These are phyloP conservation scores for Acanthamoeba castellanii DNA, from an alignment of 208 protist genomes.

Conservation along the genomic window DNA sequence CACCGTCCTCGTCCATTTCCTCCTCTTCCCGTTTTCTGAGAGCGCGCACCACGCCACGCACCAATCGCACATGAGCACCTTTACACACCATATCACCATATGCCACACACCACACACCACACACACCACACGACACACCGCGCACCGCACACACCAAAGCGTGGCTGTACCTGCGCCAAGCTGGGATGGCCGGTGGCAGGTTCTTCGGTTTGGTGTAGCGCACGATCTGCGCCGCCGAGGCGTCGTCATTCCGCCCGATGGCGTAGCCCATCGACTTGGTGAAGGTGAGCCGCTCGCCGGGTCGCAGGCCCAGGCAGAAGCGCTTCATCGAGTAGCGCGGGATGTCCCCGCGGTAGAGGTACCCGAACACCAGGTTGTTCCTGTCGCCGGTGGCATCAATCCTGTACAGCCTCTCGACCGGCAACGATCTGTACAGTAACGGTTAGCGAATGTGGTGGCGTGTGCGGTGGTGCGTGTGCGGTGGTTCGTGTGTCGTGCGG, in stretches of 20 bases:
- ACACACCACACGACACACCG: too few relatives aligned
- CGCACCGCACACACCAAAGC: neutral
- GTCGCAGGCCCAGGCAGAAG: slow-evolving; percentile 39
- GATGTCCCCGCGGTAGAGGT: slow-evolving; percentile 21
- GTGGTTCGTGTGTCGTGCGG: neutral
- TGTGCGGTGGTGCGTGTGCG: neutral
- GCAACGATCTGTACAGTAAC: neutral
- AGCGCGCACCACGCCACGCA: neutral
- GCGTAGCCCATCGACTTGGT: slow-evolving; percentile 50
- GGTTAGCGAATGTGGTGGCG: neutral
- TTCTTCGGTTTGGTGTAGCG: slow-evolving; percentile 66
- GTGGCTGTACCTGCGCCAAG: neutral
- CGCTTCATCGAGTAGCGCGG: slow-evolving; percentile 23
- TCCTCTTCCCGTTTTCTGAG: neutral
- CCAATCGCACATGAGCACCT: neutral
- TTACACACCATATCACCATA: too few relatives aligned
- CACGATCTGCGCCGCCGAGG: neutral
- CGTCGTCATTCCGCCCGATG: neutral
- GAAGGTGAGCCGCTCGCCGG: slow-evolving; percentile 47
- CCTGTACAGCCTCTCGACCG: neutral
- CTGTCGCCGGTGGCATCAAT: slow-evolving; percentile 7
- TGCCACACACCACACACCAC: too few relatives aligned
- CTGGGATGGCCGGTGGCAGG: slow-evolving; percentile 5
- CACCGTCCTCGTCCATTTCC: neutral
- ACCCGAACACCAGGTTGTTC: slow-evolving; percentile 70